Base-by-base conservation (phyloP, 352 stramenopile genomes). In the Phytophthora europaea region DNA sequence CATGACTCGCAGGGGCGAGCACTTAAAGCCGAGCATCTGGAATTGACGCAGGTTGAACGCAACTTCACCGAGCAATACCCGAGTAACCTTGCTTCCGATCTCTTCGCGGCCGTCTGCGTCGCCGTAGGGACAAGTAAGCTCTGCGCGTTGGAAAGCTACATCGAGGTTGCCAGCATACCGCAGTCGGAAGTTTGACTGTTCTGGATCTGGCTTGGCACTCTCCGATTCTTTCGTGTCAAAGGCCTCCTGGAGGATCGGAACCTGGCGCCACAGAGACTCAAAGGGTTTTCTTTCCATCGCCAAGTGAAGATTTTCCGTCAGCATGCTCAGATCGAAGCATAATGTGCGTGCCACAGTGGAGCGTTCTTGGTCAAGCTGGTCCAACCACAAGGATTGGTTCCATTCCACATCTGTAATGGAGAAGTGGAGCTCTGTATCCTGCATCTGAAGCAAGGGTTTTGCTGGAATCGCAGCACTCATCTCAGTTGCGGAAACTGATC, bases 151-250 rank as follows among this genome's bases (percentile, higher is more conserved):
- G 26, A 91, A 60, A 0, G 76, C 86, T 23, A 83, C 56, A 22
- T 92, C 84, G 4, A 91, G 10, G 9, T 89, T 83, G 0, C 84
- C 84, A 28, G 72, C 70, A 56, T 81, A 93, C 4, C 83, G 84
- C 13, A 81, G 54, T 16, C 73, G 73, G 67, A 85, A 92, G 20
- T 76, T 76, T 0, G 58, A 1, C 34, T 64, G 23, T 9, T 70
- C 36, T 1, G 34, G n/a, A 15, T 53, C 36, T 50, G 28, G n/a
- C 23, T 65, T 20, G 40, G 18, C 18, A 31, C 2, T 58, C 1
- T 65, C 38, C 10, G 20, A 3, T 57, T 78, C 73, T 71, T 69
- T 82, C 4, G 77, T 84, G 45, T 86, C 71, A 3, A 92, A 75
- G 7, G 79, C 75, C 20, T 79, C 63, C 64, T 78, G 74, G 22